Evolutionary conservation across 352 stramenopile species (phyloP).

Genomic region (Sclerospora graminicola): DNA sequence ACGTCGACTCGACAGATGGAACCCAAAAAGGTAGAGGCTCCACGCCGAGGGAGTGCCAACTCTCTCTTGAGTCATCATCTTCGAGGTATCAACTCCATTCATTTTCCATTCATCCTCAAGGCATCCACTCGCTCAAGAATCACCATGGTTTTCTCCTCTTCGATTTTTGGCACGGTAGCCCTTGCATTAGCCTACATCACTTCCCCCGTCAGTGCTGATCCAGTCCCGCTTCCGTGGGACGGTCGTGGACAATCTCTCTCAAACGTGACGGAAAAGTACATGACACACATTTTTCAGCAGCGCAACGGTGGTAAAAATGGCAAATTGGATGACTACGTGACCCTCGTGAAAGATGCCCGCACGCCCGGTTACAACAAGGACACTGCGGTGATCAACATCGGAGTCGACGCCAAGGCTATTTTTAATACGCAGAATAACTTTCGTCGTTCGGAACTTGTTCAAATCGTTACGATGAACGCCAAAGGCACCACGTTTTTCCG

Average conservation of each 20-base stretch:
- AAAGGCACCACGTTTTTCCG: constrained; percentile 50
- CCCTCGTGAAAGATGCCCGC: constrained; percentile 23
- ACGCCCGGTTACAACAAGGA: constrained; percentile 36
- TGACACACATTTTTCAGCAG: constrained; percentile 45
- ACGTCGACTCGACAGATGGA: too few species aligned
- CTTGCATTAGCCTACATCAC: too few species aligned
- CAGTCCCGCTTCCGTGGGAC: constrained; percentile 29
- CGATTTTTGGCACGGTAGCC: background rate
- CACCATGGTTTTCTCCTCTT: constrained; percentile 1
- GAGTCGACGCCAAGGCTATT: constrained; percentile 6
- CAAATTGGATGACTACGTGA: constrained; percentile 19
- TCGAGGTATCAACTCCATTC: too few species aligned
- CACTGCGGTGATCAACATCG: constrained; percentile 6
- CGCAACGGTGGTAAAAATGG: constrained; percentile 16
- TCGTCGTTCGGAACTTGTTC: constrained; percentile 55
- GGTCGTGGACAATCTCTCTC: constrained; percentile 27
- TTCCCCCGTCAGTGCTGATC: background rate
- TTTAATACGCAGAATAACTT: constrained; percentile 41
- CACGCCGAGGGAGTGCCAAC: too few species aligned
- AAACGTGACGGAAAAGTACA: constrained; percentile 23
- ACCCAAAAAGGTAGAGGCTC: too few species aligned
- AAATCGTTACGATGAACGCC: constrained; percentile 31
- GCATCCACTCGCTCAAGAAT: background rate
- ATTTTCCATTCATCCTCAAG: background rate
- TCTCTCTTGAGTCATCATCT: too few species aligned